phyloP scores from a whole-genome alignment of 2,329 filamentous ascomycete species.

The Talaromyces sp. region DNA sequence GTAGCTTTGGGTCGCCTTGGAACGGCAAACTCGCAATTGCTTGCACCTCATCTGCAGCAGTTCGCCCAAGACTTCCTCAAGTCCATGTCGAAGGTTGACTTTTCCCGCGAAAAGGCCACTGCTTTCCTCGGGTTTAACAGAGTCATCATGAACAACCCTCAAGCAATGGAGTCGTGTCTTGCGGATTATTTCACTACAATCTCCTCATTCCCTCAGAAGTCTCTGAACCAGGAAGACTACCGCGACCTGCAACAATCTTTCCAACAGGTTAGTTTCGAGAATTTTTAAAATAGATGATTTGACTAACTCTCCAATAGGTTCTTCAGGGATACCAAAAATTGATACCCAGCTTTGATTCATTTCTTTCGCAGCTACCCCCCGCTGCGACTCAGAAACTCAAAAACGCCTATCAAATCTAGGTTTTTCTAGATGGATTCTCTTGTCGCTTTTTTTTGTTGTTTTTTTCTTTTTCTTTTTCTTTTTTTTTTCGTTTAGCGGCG shows the following conservation, averaged over 20 bases:
- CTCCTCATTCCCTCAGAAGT: constrained; percentile 62
- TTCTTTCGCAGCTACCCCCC: constrained; percentile 37
- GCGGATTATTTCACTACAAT: constrained; percentile 79
- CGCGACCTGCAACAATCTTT: constrained; percentile 65
- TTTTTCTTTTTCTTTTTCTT: neutral
- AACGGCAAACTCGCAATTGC: constrained; percentile 66
- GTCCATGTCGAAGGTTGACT: constrained; percentile 76
- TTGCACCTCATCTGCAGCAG: constrained; percentile 72
- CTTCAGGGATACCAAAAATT: constrained; percentile 44
- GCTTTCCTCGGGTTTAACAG: constrained; percentile 87
- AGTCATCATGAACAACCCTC: constrained; percentile 78
- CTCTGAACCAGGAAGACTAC: constrained; percentile 56
- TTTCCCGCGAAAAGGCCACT: constrained; percentile 89
- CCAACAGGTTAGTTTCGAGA: constrained; percentile 59
- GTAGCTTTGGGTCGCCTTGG: constrained; percentile 88
- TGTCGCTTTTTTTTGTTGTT: neutral
- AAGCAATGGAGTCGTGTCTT: constrained; percentile 84
- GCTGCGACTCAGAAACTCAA: constrained; percentile 37
- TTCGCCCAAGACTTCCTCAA: constrained; percentile 79
- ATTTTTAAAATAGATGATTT: neutral
- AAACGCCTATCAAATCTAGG: constrained; percentile 38
- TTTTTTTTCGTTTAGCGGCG: constrained; percentile 9
- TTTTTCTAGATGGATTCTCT: neutral
- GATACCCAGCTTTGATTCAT: constrained; percentile 44
- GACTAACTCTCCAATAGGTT: constrained; percentile 23